Base-by-base conservation (phyloP, 352 stramenopile genomes). In the Pythium scleroteichum region DNA sequence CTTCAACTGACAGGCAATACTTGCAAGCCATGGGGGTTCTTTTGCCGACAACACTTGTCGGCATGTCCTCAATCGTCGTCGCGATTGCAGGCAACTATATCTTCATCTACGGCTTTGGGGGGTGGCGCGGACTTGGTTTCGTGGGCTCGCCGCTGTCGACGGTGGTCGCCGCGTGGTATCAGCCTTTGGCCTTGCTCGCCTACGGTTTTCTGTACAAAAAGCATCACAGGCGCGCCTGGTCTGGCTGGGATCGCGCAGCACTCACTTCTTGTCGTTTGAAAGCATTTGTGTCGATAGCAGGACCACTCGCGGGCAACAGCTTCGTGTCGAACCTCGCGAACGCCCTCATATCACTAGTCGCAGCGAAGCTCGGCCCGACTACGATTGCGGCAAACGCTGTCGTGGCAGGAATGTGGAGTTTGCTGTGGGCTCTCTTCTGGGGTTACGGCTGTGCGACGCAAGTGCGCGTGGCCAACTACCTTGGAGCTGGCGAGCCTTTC, bases 341-440 rank as follows among this genome's bases (percentile, higher is more conserved):
- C 46, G 75, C 79, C 8, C 61, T 89, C 29, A 73, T 91, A 20
- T 85, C 82, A 32, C 67, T 91, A 17, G 79, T 91, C 3, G 84
- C 84, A 2, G 79, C 82, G 22, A 76, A 68, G 54, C 74, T 92
- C 32, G 82, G 80, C 2, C 66, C 82, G 2, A 66, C 76, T 20
- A 64, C 76, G 20, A 85, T 92, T 24, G 82, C 78, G 8, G 79
- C 80, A 1, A 92, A 90, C 54, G 80, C 82, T 23, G 78, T 92
- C 23, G 75, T 92, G 49, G 79, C 80, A 2, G 75, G 78, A 7
- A 71, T 92, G 46, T 90, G 82, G 80, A 65, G 69, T 3, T 38
- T 92, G 29, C 71, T 90, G 1, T 92, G 82, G 80, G 80, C 79
- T 9, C 71, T 92, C 23, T 91, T 90, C 55, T 93, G 84, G 82